Evolutionary conservation across 1,284 basidiomycete genomes (phyloP).

Genomic region (Thecaphora thlaspeos): DNA sequence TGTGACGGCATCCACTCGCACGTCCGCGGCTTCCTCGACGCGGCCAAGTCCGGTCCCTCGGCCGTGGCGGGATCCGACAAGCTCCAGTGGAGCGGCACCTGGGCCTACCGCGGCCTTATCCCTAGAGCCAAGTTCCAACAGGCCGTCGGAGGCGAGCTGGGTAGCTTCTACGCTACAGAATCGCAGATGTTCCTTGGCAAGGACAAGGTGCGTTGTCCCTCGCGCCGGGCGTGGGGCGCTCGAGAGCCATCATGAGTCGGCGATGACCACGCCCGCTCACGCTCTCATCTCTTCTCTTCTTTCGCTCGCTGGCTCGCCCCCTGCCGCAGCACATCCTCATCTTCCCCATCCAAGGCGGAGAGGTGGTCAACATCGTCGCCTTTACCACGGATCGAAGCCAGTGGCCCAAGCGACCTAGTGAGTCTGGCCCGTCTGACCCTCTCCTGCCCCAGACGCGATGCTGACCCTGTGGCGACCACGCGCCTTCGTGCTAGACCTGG

Average conservation of each 20-base stretch:
- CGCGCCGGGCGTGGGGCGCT: too few relatives aligned
- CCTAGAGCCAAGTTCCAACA: slow-evolving; percentile 34
- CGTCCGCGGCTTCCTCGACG: slow-evolving; percentile 37
- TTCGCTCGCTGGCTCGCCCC: too few relatives aligned
- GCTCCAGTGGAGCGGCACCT: slow-evolving; percentile 46
- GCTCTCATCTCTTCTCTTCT: too few relatives aligned
- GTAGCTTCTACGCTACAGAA: slow-evolving; percentile 31
- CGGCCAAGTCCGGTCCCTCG: slow-evolving; percentile 11
- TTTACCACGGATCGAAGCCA: slow-evolving; percentile 62
- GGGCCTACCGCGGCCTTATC: slow-evolving; percentile 47
- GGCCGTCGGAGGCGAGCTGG: slow-evolving; percentile 29
- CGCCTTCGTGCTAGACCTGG: slow-evolving; percentile 7
- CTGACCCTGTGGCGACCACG: too few relatives aligned
- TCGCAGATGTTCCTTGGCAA: slow-evolving; percentile 46
- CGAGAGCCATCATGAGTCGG: too few relatives aligned
- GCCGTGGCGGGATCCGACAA: slow-evolving; percentile 17
- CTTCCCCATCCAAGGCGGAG: slow-evolving; percentile 62
- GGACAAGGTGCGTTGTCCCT: slow-evolving; percentile 2
- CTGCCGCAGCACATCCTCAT: slow-evolving; percentile 63
- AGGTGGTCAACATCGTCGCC: slow-evolving; percentile 65
- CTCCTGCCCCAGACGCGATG: slow-evolving; percentile 13
- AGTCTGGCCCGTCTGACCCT: slow-evolving; percentile 10
- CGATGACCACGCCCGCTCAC: too few relatives aligned
- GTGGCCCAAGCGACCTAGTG: slow-evolving; percentile 55
- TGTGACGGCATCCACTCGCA: slow-evolving; percentile 54